phyloP scores from a whole-genome alignment of 208 protist genomes.

The Acanthamoeba healyi region DNA sequence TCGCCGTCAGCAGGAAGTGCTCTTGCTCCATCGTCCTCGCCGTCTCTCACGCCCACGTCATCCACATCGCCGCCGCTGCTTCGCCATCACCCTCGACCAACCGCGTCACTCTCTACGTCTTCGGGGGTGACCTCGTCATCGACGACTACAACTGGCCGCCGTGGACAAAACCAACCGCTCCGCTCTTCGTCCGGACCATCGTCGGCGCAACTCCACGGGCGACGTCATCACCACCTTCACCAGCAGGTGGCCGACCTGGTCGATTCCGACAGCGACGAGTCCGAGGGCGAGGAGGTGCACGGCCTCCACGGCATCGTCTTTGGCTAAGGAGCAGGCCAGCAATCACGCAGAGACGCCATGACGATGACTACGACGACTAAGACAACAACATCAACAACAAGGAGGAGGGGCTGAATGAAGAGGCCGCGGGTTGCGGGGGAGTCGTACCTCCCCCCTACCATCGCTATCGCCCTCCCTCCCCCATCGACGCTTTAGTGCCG shows the following conservation, averaged over 20 bases:
- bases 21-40: neutral
- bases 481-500: no score
- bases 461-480: no score
- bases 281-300: slow-evolving; percentile 14
- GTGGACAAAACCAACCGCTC: neutral
- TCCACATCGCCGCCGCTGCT: neutral
- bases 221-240: neutral
- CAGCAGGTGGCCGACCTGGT: neutral
- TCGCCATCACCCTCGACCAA: neutral
- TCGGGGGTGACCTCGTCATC: neutral
- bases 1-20: slow-evolving; percentile 2
- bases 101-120: no score
- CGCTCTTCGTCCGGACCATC: neutral
- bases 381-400: no score
- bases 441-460: no score
- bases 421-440: no score
- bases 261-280: slow-evolving; percentile 48
- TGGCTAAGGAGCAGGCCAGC: no score
- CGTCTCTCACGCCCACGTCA: neutral
- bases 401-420: no score
- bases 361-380: no score
- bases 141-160: no score
- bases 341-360: no score
- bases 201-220: neutral
- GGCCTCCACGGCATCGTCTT: slow-evolving; percentile 40